Evolutionary conservation across 2,329 filamentous ascomycete species (phyloP), one percentile per base, ranked within the genome.

Genomic region (Penicillium italicum): DNA sequence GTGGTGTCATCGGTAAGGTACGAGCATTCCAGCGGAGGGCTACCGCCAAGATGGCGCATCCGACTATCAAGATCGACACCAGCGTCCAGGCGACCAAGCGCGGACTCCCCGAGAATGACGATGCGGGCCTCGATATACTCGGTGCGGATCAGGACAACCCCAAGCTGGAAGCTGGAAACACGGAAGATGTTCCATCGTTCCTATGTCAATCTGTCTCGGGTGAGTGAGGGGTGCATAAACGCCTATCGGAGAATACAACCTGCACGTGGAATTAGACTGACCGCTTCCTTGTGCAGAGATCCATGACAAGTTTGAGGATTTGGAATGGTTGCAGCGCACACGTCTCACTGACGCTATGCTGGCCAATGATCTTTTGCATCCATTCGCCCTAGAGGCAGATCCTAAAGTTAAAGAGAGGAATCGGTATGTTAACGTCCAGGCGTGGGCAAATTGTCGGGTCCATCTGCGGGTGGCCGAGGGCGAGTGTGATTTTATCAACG

Each of bases 391-490:
- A 51, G 80, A 88, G 47, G 75, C 74, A 28, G 79, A 80, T 24
- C 77, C 82, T 9, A 80, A 84, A 45, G 77, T 84, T 60, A 79
- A 79, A 56, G 72, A 75, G 34, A 82, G 93, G 63, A 95, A 97
- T 73, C 86, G 94, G 53, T 99, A 97, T 75, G 73, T 80, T 51
- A 96, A 97, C 69, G 90, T 99, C 60, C 88, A 92, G 69, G 91
- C 92, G 0, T 99, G 90, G 85, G 86, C 88, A 59, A 86, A 89
- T 69, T 96, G 95, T 68, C 86, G 94, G 36, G 82, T 99, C 53
- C 87, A 85, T 70, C 82, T 99, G 18, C 81, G 83, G 37, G 93
- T 97, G 1, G 86, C 90, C 2, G 82, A 88, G 16, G 87, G 83
- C 36, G 78, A 85, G 59, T 82, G 86, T 58, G 87, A 92, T 73